Evolutionary conservation across 345 rosid genomes (phyloP), one percentile per base, ranked within the genome.

Genomic region (Citrus trifoliata): DNA sequence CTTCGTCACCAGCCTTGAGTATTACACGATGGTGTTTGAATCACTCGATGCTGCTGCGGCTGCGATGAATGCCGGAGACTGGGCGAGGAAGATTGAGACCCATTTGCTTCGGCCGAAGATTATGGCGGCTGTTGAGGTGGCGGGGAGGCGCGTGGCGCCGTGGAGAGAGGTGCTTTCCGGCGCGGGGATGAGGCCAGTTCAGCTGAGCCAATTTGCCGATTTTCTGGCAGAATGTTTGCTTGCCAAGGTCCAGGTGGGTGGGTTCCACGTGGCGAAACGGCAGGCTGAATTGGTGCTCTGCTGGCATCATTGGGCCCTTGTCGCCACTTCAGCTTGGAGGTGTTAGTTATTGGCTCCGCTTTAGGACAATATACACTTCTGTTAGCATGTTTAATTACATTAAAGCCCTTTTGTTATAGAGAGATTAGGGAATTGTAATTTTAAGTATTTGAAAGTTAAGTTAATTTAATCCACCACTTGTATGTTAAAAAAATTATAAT

Each of bases 281-380:
- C 93, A 91, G 22, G 88, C 90, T 37, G 98, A 97, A 81, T 82
- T 97, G 88, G 90, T 94, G 87, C 95, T 97, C 78, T 97, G 94
- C 83, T 97, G 99, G 98, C 95, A 85, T 4, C 92, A 93, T 18
- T 84, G 93, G 60, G 89, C 93, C 38, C 83, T 94, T 2, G 88
- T 92, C 38, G 89, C 98, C 91, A 97, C 93, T 81, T 97, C 99
- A 74, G 93, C 91, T 6, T 97, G 99, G 99, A 86, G 85, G 86
- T 94, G 85, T 79, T 88, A 84, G 84, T 13, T 3, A 6, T 59
- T 70, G 59, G 16, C 51, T 77, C 68, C 77, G 6, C 24, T 19
- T 42, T 13, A 46, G 51, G 51, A 46, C 3, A 13, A 46, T 46
- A 46, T 46, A 3, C 18, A 46, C 1, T 46, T 46, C 51, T 13